Conservation (phyloP, 495 filamentous ascomycete species). For the Aspergillus carlsbadensis region DNA sequence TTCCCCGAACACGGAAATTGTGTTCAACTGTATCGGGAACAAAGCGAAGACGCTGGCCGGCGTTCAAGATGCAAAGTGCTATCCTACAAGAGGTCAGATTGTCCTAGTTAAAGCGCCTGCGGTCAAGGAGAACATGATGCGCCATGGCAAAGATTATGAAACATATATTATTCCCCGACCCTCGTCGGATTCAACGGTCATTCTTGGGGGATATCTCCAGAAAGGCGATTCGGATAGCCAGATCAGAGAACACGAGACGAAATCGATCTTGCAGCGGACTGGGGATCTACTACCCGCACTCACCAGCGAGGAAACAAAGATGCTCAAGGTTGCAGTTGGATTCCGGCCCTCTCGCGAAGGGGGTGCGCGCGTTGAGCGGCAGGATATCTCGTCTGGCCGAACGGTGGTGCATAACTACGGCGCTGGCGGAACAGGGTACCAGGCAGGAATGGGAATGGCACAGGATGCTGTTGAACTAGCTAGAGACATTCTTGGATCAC, state of each 20-base stretch:
- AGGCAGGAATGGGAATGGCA: conserved; percentile 30
- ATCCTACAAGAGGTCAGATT: conserved; percentile 39
- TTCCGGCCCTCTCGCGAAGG: conserved; percentile 31
- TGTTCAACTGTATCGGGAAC: conserved; percentile 34
- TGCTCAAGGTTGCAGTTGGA: conserved; percentile 25
- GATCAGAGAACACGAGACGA: conserved; percentile 20
- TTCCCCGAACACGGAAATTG: conserved; percentile 21
- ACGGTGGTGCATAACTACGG: conserved; percentile 25
- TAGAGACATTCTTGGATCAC: neutral
- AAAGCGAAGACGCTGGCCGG: conserved; percentile 23
- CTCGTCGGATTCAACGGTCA: conserved; percentile 28
- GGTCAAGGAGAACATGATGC: conserved; percentile 29
- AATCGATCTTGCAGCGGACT: conserved; percentile 30
- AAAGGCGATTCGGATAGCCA: conserved; percentile 16
- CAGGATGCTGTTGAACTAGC: conserved; percentile 7
- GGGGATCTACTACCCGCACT: conserved; percentile 21
- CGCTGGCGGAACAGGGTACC: conserved; percentile 24
- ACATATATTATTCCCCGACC: conserved; percentile 37
- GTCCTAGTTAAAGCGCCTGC: conserved; percentile 35
- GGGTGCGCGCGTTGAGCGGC: conserved; percentile 28
- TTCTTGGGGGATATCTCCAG: conserved; percentile 33
- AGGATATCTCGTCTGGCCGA: conserved; percentile 8
- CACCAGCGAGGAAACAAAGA: conserved; percentile 14
- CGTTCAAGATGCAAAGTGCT: conserved; percentile 27
- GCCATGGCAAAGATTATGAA: conserved; percentile 33